Evolutionary conservation across 768 basidiomycete species (phyloP).

Genomic region (Auricularia sp.): DNA sequence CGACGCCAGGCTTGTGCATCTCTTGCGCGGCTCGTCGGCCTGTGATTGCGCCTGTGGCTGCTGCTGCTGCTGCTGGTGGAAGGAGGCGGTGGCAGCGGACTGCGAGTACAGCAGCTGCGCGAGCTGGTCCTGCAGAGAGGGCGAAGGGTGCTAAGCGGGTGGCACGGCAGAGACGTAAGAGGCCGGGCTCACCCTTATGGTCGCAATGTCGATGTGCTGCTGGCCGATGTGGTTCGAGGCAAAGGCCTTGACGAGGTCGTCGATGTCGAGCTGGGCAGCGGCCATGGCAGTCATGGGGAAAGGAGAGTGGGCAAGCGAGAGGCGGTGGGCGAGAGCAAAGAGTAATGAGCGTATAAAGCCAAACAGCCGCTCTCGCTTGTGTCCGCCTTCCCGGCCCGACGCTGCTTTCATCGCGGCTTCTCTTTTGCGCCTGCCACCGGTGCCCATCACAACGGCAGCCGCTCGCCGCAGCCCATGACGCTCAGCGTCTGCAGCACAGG

Average conservation of each 20-base stretch:
- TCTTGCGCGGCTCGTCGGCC: neutral
- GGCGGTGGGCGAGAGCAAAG: neutral
- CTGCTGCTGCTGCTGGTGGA: neutral
- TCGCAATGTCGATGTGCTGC: neutral
- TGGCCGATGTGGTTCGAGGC: constrained; percentile 1
- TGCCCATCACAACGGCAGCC: too few species aligned
- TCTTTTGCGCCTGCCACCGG: neutral
- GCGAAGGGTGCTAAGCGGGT: neutral
- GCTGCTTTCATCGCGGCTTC: neutral
- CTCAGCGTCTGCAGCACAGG: too few species aligned
- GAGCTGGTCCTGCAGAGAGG: neutral
- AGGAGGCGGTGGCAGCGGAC: neutral
- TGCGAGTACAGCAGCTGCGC: constrained; percentile 1
- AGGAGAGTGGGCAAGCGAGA: neutral
- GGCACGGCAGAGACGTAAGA: neutral
- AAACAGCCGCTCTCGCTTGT: neutral
- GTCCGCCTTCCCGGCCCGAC: neutral
- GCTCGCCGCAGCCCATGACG: too few species aligned
- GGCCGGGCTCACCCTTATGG: neutral
- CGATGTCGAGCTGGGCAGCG: constrained; percentile 1
- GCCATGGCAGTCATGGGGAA: neutral
- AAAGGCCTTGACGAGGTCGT: neutral
- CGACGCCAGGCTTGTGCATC: neutral
- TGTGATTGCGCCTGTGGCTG: too few species aligned
- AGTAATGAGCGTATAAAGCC: neutral